Evolutionary conservation across 2,329 filamentous ascomycete species (phyloP).

Genomic region (Chrysosporium queenslandicum): DNA sequence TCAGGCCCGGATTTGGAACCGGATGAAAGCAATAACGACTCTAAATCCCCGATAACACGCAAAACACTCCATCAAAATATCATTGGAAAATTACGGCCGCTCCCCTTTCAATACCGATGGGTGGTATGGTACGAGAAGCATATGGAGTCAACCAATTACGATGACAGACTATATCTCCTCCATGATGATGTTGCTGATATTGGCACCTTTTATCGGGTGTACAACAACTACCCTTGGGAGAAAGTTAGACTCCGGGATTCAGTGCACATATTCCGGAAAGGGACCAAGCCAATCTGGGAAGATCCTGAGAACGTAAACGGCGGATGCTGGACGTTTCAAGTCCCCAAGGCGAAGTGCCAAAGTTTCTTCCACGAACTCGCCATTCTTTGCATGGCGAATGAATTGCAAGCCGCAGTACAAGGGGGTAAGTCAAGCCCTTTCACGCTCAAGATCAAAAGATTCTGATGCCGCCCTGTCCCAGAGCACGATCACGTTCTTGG

Average conservation of each 20-base stretch:
- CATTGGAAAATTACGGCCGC: conserved; percentile 37
- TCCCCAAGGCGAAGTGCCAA: conserved; percentile 61
- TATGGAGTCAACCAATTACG: conserved; percentile 23
- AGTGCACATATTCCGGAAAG: conserved; percentile 69
- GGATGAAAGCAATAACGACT: conserved; percentile 2
- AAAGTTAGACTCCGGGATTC: conserved; percentile 68
- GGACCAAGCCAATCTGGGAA: conserved; percentile 69
- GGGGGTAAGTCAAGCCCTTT: conserved; percentile 50
- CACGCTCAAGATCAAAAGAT: background rate
- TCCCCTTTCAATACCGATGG: conserved; percentile 41
- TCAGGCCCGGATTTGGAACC: conserved; percentile 19
- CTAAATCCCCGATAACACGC: conserved; percentile 20
- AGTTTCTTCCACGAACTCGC: conserved; percentile 36
- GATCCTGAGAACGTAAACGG: conserved; percentile 78
- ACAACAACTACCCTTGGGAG: conserved; percentile 69
- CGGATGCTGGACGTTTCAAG: conserved; percentile 85
- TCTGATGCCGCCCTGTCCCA: conserved; percentile 26
- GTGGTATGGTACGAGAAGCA: conserved; percentile 41
- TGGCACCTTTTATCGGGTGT: conserved; percentile 61
- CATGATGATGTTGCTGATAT: conserved; percentile 36
- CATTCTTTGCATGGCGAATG: conserved; percentile 30
- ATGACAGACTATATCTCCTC: conserved; percentile 30
- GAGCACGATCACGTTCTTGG: conserved; percentile 79
- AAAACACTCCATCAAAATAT: conserved; percentile 36
- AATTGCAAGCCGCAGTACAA: conserved; percentile 59